Base-by-base conservation (phyloP, 2,329 filamentous ascomycete genomes). In the Lachnellula arida region DNA sequence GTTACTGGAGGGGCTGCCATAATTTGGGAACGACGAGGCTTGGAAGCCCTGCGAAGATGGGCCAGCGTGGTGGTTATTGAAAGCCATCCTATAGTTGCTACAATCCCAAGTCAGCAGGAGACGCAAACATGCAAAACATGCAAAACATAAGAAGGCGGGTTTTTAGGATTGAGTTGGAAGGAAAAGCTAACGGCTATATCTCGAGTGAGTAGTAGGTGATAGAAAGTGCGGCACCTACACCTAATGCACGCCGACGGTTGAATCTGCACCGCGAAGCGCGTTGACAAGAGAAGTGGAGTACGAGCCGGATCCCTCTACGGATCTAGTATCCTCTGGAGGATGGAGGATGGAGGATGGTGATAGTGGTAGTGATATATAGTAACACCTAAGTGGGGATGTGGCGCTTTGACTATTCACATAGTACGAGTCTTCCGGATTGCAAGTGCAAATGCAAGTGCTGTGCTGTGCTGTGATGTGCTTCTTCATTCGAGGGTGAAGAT, bases 41-140 rank as follows among this genome's bases (percentile, higher is more conserved):
- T 56, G 55, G 39, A 59, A 59, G 17, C 9, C 46, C 28, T 56
- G 53, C 23, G 55, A 52, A 11, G 59, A 57, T 12, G 60, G 51
- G 22, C 56, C 56, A 40, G 53, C 53, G 49, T 56, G 59, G 35
- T 53, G 5, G 17, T 43, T 53, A 42, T 58, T 60, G 54, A 64
- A 64, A 19, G 60, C 63, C 63, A 65, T 65, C 48, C 47, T 51
- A 35, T 46, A 53, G 39, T 53, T 49, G 44, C 44, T 25, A 44
- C 15, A 44, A 46, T 32, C 14, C 32, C n/a, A 35, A 2, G 39
- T 51, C 23, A 51, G 34, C 39, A 43, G 22, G 39, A 14, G 17
- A 39, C 28, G 39, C 44, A 12, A 23, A 46, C n/a, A n/a, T n/a
- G n/a, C n/a, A n/a, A n/a, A n/a, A n/a, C n/a, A n/a, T n/a, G n/a